Base-by-base conservation (phyloP, 768 basidiomycete genomes). In the Kwoniella pini region DNA sequence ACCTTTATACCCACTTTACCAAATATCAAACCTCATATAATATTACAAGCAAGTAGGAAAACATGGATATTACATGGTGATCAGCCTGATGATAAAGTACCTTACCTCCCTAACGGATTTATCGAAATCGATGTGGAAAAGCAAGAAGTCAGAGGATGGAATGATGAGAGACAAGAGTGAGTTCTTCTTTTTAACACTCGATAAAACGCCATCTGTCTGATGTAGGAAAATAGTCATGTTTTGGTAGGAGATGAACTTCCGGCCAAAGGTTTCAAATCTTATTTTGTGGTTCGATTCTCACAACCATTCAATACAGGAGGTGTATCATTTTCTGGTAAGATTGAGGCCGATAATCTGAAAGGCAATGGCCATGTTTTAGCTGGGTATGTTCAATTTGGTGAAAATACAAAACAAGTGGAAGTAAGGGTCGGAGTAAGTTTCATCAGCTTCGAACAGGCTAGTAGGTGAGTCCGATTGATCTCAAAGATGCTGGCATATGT, bases 351-450 rank as follows among this genome's bases (percentile, higher is more conserved):
- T 10, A 71, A 76, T 15, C 62, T 54, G 0, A 65, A 65, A 0
- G 79, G 80, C 2, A 60, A 76, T 4, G 87, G 86, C 2, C 83
- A 81, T 2, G 72, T 75, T 3, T 84, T 89, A 58, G 59, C 65
- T 15, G 87, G 82, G 0, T 79, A 68, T 53, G 76, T 75, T 9
- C 60, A 72, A 15, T 79, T 79, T 49, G 65, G 72, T 0, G 52
- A 54, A 1, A 62, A 67, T 2, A 70, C 80, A 21, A 71, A 74
- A 12, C 62, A 73, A 6, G 80, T 88, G 40, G 81, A 84, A 5
- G 83, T 87, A 7, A 80, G 85, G 11, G 80, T 90, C 1, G 87
- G 87, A 2, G 86, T 87, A 3, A 89, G 88, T 3, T 88, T 89
- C 73, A 87, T 90, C 58, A 88, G 86, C 0, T 79, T 85, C 6